These are phyloP conservation scores for Nothophoma quercina DNA, from an alignment of 2,329 filamentous ascomycete species.

Conservation along the genomic window DNA sequence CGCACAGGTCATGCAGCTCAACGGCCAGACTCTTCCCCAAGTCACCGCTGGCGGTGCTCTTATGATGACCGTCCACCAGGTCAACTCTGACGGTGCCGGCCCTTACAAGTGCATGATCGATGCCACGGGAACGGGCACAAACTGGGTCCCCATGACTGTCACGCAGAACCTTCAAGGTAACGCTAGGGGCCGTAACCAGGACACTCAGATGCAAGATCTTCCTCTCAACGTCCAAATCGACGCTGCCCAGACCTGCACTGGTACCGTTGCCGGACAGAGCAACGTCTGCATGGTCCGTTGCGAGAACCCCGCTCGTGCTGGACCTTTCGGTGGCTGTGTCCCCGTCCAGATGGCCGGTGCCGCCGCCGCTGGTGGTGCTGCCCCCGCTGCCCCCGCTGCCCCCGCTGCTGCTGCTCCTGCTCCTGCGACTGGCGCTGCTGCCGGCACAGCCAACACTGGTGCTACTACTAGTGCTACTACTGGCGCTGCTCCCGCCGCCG, in stretches of 20 bases:
- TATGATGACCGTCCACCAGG: constrained; percentile 71
- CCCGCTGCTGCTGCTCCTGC: constrained; percentile 13
- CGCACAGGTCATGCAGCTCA: constrained; percentile 64
- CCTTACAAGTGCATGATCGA: constrained; percentile 73
- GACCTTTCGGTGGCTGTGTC: constrained; percentile 69
- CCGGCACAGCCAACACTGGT: constrained; percentile 9
- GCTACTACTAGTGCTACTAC: constrained; percentile 7
- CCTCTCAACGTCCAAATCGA: constrained; percentile 68
- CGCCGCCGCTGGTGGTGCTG: constrained; percentile 24
- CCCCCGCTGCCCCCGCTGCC: constrained; percentile 10
- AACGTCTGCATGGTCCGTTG: constrained; percentile 70
- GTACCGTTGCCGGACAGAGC: constrained; percentile 64
- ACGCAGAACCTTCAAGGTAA: constrained; percentile 62
- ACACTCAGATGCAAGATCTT: constrained; percentile 42
- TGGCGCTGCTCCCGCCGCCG: constrained; percentile 9
- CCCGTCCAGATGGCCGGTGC: constrained; percentile 59
- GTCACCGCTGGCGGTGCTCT: constrained; percentile 64
- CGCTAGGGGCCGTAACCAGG: constrained; percentile 55
- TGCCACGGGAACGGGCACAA: constrained; percentile 62
- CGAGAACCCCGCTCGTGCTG: constrained; percentile 66
- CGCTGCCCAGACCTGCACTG: constrained; percentile 64
- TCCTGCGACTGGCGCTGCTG: constrained; percentile 11
- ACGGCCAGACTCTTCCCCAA: constrained; percentile 65
- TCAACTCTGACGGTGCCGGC: constrained; percentile 72
- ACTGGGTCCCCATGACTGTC: constrained; percentile 64